Base-by-base conservation (phyloP, 345 rosid species). In the Euphorbia lathyris region DNA sequence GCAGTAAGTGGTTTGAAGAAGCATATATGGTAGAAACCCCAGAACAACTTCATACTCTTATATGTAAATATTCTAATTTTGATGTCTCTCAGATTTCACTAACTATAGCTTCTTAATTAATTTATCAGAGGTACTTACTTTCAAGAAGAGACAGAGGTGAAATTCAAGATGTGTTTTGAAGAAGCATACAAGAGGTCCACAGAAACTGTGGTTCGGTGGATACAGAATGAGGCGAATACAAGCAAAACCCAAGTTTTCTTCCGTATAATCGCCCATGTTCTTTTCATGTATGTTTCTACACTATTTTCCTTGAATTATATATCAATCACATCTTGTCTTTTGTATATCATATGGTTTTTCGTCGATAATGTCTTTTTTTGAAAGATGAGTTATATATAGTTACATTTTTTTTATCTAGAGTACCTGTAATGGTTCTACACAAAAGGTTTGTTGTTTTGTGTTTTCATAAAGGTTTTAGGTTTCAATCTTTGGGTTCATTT, bases 221-320 rank as follows among this genome's bases (percentile, higher is more conserved):
- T 94, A 67, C 77, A 74, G 34, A 72, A 76, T 38, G 86, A 88
- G 77, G 93, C 91, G 63, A 76, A 88, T 72, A 36, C 84, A 67
- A 83, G 62, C 82, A 91, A 84, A 86, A 90, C 93, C 4, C 88
- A 81, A 66, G 95, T 88, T 79, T 87, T 86, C 82, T 94, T 91
- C 56, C 97, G 98, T 30, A 86, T 97, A 50, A 86, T 84, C 63
- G 91, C 98, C 8, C 98, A 97, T 0, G 97, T 94, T 56, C 98
- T 90, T 87, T 94, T 94, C 93, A 91, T 97, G 98, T 93, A 77
- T 52, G 79, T 60, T 42, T 50, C 16, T 20, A 4, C 27, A n/a
- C 36, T n/a, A n/a, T n/a, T n/a, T n/a, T n/a, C n/a, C n/a, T n/a
- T n/a, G n/a, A n/a, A n/a, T n/a, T n/a, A n/a, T n/a, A n/a, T n/a